These are phyloP conservation scores for Brettanomyces anomalus DNA, from an alignment of 805 yeast species.

Conservation along the genomic window DNA sequence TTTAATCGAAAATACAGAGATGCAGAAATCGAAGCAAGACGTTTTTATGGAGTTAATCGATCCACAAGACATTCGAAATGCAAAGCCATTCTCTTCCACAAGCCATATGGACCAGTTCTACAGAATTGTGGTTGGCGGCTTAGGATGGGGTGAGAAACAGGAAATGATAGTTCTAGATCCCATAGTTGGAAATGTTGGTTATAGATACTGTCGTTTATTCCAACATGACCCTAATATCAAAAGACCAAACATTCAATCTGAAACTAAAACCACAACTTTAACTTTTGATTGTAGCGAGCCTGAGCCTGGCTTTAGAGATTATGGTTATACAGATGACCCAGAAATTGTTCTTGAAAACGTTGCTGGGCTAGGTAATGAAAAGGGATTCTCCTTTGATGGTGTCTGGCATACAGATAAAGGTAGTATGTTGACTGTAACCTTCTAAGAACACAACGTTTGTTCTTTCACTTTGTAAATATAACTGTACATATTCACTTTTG, in stretches of 20 bases:
- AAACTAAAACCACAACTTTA: constrained; percentile 3
- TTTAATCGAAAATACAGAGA: constrained; percentile 35
- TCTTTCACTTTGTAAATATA: too few species aligned
- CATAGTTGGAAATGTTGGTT: constrained; percentile 29
- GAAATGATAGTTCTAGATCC: constrained; percentile 60
- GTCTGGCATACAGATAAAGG: constrained; percentile 26
- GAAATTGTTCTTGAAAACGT: constrained; percentile 10
- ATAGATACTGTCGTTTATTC: constrained; percentile 12
- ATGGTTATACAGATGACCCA: constrained; percentile 2
- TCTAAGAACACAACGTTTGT: too few species aligned
- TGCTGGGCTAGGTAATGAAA: constrained; percentile 28
- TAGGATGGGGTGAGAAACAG: constrained; percentile 67
- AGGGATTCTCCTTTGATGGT: constrained; percentile 22
- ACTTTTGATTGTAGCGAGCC: constrained; percentile 18
- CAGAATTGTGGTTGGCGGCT: constrained; percentile 65
- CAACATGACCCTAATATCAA: constrained; percentile 6
- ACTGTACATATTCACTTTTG: too few species aligned
- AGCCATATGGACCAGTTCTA: constrained; percentile 24
- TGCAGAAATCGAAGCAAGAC: constrained; percentile 21
- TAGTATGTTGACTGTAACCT: constrained; percentile 9
- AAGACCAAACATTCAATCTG: neutral
- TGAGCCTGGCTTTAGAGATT: constrained; percentile 8
- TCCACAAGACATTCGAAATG: neutral
- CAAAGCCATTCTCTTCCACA: neutral
- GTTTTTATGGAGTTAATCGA: constrained; percentile 15